A percentile compares a stretch with the other conserved stretches of the same genome.
phyloP scores from a whole-genome alignment of 129 eudicot species.

The Centella asiatica region DNA sequence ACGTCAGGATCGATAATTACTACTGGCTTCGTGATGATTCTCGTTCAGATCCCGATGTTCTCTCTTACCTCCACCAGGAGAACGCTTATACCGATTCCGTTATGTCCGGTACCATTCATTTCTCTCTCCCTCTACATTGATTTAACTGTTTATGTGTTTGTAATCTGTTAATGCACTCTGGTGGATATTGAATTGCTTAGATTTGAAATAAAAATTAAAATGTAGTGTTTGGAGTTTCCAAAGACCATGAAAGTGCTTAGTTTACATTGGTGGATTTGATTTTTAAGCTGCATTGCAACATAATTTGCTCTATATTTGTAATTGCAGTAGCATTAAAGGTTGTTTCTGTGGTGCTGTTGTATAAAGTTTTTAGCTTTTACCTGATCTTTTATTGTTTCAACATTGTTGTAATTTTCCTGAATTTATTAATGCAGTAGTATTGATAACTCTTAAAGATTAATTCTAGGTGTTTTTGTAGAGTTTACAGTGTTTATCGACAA shows the following conservation, averaged over 20 bases:
- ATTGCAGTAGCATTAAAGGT: neutral
- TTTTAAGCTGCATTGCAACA: neutral
- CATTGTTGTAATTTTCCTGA: neutral
- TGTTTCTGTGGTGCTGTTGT: neutral
- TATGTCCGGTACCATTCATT: slow-evolving; percentile 52
- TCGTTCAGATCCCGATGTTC: slow-evolving; percentile 53
- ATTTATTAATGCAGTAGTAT: neutral
- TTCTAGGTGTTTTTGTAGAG: too few species aligned
- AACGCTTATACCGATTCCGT: slow-evolving; percentile 51
- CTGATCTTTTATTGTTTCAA: neutral
- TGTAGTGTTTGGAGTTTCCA: too few species aligned
- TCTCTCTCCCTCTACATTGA: neutral
- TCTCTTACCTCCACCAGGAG: slow-evolving; percentile 50
- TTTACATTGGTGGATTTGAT: neutral
- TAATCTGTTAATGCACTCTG: too few species aligned
- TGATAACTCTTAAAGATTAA: too few species aligned
- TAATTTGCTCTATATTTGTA: neutral
- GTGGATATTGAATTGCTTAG: too few species aligned
- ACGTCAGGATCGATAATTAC: slow-evolving; percentile 71
- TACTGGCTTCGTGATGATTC: slow-evolving; percentile 96
- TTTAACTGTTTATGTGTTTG: neutral
- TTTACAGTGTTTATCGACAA: too few species aligned
- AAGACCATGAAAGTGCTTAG: too few species aligned
- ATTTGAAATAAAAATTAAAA: too few species aligned
- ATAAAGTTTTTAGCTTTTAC: neutral